Percentiles rank a stretch among this genome's conserved stretches.
Conservation (phyloP, 768 basidiomycete species). For the Lepiota brunneoincarnata region DNA sequence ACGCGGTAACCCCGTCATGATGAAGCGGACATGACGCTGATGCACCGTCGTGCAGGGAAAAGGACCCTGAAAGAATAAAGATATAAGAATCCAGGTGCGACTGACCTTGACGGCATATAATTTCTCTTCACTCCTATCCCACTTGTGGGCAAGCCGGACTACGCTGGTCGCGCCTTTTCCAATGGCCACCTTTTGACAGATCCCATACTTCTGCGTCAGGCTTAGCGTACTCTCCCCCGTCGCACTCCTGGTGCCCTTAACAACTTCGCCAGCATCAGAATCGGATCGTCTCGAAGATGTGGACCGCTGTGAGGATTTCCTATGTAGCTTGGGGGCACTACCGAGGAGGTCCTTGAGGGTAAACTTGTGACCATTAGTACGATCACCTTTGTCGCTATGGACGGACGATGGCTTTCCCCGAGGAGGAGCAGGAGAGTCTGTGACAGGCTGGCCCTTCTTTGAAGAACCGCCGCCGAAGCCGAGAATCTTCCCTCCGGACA, state of each 20-base stretch:
- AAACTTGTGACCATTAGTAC: conserved; percentile 61
- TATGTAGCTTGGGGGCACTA: conserved; percentile 68
- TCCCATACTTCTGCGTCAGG: conserved; percentile 87
- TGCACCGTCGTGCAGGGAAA: neutral
- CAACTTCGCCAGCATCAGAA: conserved; percentile 45
- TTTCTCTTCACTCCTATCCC: conserved; percentile 96
- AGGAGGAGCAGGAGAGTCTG: conserved; percentile 22
- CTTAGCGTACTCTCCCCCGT: conserved; percentile 44
- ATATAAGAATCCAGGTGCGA: conserved; percentile 9
- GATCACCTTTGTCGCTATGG: conserved; percentile 48
- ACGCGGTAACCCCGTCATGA: neutral
- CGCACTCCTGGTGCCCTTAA: conserved; percentile 33
- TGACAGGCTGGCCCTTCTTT: neutral
- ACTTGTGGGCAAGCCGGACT: conserved; percentile 95
- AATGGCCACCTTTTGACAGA: conserved; percentile 95
- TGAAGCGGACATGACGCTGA: neutral
- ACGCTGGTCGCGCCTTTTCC: conserved; percentile 99
- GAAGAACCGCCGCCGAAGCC: conserved; percentile 2
- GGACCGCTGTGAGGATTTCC: conserved; percentile 69
- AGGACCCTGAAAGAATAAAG: conserved; percentile 7
- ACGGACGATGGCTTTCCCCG: conserved; percentile 40
- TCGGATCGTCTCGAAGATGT: conserved; percentile 63
- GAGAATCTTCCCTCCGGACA: conserved; percentile 33
- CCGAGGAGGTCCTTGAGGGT: conserved; percentile 79
- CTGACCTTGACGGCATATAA: conserved; percentile 95